Evolutionary conservation across 345 rosid genomes (phyloP).

Genomic region (Fremontodendron californicum): DNA sequence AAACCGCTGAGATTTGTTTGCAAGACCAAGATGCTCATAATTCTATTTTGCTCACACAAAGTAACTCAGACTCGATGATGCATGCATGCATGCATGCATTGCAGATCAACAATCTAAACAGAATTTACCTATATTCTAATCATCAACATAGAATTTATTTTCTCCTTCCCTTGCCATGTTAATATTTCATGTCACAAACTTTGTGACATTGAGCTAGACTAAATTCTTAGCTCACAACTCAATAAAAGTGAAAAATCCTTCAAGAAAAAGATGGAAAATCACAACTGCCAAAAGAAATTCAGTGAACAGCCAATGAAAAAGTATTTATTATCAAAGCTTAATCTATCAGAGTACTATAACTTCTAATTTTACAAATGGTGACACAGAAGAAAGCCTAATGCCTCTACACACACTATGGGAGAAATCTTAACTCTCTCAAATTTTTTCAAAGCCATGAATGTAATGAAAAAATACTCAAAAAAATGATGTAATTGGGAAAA

Average conservation of each 20-base stretch:
- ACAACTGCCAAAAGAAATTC: not conserved
- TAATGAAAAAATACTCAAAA: conserved; percentile 40
- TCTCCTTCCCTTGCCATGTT: too few relatives aligned
- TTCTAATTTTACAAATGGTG: conserved; percentile 11
- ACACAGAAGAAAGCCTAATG: not conserved
- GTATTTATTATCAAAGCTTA: not conserved
- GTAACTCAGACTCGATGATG: too few relatives aligned
- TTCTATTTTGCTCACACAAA: too few relatives aligned
- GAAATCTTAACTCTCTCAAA: not conserved
- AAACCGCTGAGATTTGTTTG: too few relatives aligned
- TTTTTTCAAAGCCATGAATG: conserved; percentile 20
- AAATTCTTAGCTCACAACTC: not conserved
- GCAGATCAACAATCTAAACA: too few relatives aligned
- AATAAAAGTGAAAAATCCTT: too few relatives aligned
- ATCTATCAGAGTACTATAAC: not conserved
- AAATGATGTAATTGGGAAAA: conserved; percentile 8
- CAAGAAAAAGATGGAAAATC: not conserved
- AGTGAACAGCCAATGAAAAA: not conserved
- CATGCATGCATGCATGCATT: too few relatives aligned
- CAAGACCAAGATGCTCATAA: too few relatives aligned
- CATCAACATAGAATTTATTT: too few relatives aligned
- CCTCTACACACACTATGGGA: not conserved
- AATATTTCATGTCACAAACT: too few relatives aligned
- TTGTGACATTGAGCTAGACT: too few relatives aligned
- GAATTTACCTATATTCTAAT: too few relatives aligned